Base-by-base conservation (phyloP, 352 stramenopile species). In the Globisporangium mamillatum region DNA sequence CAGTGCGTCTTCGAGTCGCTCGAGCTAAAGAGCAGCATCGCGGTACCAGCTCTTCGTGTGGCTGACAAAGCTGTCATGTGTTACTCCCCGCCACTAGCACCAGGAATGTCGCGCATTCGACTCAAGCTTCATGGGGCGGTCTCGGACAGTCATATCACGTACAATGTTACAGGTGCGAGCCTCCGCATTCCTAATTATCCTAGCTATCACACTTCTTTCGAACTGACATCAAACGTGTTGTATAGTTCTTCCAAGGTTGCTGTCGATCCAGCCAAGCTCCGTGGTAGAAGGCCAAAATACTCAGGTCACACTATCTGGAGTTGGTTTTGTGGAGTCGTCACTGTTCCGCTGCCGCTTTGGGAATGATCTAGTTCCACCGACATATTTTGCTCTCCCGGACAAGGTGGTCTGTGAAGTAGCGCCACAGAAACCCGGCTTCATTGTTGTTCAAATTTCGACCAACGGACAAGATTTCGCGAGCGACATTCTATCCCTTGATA, bases 381-480 rank as follows among this genome's bases (percentile, higher is more conserved):
- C 4, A 22, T 32, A 24, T 4, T 59, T 69, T 32, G 55, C 38
- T 24, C n/a, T 44, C 14, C 52, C 53, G 0, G 34, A 29, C 20
- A 41, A 10, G 12, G 44, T 64, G n/a, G 18, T 70, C 1, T 70
- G 64, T 22, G 10, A 50, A 58, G 18, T 34, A 12, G 32, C 65
- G 20, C 55, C 44, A 78, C 56, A 29, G 6, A 64, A 29, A 7
- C 22, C 57, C n/a, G 57, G 57, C 18, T 2, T 18, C 16, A 24
- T 46, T 1, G 22, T 6, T 53, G 65, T 70, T 12, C 65, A 61
- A 29, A 67, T 86, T 16, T 72, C 76, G 2, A 78, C 74, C 22
- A 82, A 84, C 63, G 74, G 76, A 29, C 76, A 81, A 68, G 78
- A 86, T 41, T 82, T 79, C 41, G 72, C 64, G 7, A 41, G 58